Evolutionary conservation across 176 grass and related monocot species (phyloP).

Genomic region (Carex scoparia): DNA sequence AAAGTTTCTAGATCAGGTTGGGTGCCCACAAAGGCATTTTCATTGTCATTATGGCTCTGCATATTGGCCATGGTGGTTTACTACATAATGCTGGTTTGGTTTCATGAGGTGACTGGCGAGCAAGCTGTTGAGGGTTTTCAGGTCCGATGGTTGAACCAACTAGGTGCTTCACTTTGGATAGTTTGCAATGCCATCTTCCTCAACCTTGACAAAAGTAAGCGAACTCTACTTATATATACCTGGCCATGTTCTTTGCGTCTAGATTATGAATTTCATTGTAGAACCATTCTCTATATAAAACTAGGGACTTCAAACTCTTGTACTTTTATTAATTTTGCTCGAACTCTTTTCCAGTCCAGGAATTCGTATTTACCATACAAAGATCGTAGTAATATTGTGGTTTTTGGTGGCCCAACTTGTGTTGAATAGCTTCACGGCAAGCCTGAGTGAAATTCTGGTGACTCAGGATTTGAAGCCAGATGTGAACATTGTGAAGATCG

Average conservation of each 20-base stretch:
- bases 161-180: constrained; percentile 29
- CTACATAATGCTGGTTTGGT: constrained; percentile 15
- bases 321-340: background rate
- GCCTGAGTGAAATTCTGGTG: constrained; percentile 20
- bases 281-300: too few species aligned
- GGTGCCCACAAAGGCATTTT: constrained; percentile 18
- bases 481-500: background rate
- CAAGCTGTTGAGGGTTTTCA: too few species aligned
- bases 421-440: constrained; percentile 26
- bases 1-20: too few species aligned
- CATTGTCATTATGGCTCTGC: constrained; percentile 11
- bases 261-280: too few species aligned
- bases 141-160: background rate
- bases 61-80: constrained; percentile 6
- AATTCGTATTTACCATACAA: constrained; percentile 18
- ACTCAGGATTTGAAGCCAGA: constrained; percentile 9
- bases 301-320: too few species aligned
- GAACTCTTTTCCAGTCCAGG: background rate
- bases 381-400: constrained; percentile 26
- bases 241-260: too few species aligned
- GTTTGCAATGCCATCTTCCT: constrained; percentile 21
- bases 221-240: too few species aligned
- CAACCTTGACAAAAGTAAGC: background rate
- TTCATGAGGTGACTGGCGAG: too few species aligned
- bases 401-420: constrained; percentile 26